These are phyloP conservation scores for Atalantia buxifolia DNA, from an alignment of 345 rosid genomes.

Conservation along the genomic window DNA sequence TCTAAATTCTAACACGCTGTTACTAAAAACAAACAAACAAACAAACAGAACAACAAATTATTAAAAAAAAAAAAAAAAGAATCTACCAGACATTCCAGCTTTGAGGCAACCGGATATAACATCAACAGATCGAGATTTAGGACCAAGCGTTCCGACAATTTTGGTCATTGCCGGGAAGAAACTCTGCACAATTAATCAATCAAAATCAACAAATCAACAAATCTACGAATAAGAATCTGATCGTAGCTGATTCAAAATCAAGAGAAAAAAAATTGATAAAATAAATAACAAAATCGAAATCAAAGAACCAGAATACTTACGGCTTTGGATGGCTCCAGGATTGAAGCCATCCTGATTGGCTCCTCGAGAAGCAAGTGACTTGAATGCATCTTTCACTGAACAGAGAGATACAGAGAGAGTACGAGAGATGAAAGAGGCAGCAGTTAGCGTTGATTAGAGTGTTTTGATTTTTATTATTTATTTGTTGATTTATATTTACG, in stretches of 20 bases:
- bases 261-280: not conserved
- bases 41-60: not conserved
- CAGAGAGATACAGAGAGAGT: not conserved
- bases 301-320: conserved; percentile 35
- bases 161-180: conserved; percentile 96
- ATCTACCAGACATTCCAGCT: conserved; percentile 88
- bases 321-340: conserved; percentile 93
- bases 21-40: not conserved
- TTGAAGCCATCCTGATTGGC: conserved; percentile 98
- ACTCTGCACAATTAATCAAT: conserved; percentile 39
- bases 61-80: not conserved
- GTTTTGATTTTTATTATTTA: not conserved
- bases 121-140: conserved; percentile 75
- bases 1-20: not conserved
- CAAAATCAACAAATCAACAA: not conserved
- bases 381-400: conserved; percentile 64
- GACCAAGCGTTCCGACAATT: conserved; percentile 93
- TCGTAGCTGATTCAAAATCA: not conserved
- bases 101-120: conserved; percentile 72
- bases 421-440: not conserved
- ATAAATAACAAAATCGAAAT: not conserved
- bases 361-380: conserved; percentile 93
- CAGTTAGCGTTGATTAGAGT: not conserved
- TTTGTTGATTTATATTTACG: not conserved
- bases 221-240: not conserved